Evolutionary conservation across 495 filamentous ascomycete genomes (phyloP).

Genomic region (Bryoglossum gracile): DNA sequence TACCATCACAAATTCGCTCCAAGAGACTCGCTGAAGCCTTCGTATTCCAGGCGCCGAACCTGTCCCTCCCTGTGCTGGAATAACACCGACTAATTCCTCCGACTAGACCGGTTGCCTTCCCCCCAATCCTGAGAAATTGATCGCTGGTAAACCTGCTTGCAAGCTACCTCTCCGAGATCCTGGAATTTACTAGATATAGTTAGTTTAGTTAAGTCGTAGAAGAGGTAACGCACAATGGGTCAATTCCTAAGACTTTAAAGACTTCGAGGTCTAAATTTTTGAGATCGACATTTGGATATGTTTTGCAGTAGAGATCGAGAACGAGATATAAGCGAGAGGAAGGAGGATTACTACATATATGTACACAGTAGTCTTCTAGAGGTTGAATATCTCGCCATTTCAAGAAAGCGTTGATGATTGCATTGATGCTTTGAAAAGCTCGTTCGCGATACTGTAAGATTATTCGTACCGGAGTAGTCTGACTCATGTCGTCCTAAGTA

Average conservation of each 20-base stretch:
- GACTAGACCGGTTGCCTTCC: constrained; percentile 15
- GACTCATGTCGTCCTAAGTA: constrained; percentile 18
- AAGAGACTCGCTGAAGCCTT: too few species aligned
- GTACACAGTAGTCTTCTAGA: constrained; percentile 15
- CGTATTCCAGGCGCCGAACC: too few species aligned
- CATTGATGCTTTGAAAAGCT: constrained; percentile 11
- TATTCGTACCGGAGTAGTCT: constrained; percentile 16
- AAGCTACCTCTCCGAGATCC: constrained; percentile 18
- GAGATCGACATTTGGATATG: constrained; percentile 15
- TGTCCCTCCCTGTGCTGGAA: constrained; percentile 18
- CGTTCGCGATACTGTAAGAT: constrained; percentile 18
- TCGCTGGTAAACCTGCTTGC: constrained; percentile 11
- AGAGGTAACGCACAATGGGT: constrained; percentile 16
- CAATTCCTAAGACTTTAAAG: constrained; percentile 15
- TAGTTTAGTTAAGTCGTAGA: constrained; percentile 15
- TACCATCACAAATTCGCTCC: too few species aligned
- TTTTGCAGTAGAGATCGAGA: constrained; percentile 20
- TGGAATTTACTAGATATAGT: constrained; percentile 16
- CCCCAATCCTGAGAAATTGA: constrained; percentile 14
- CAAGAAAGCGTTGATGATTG: constrained; percentile 18
- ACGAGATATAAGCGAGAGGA: constrained; percentile 15
- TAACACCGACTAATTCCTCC: constrained; percentile 16
- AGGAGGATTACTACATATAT: constrained; percentile 16
- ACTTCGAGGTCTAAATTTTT: constrained; percentile 15
- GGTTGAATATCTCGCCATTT: constrained; percentile 18